These are phyloP conservation scores for Sphagnum fallax DNA, from an alignment of 228 moss, liverwort and hornwort species.

Conservation along the genomic window DNA sequence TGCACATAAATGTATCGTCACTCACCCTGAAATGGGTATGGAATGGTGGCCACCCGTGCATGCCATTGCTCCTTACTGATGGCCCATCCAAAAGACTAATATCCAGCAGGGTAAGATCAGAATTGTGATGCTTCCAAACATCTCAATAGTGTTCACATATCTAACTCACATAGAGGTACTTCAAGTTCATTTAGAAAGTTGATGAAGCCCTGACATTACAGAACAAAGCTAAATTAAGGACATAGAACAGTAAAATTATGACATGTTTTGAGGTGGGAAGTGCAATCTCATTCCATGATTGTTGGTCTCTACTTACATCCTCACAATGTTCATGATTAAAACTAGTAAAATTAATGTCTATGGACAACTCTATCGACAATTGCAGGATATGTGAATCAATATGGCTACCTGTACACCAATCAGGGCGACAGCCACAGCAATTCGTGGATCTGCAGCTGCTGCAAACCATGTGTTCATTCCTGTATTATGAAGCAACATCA, in stretches of 20 bases:
- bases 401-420: slow-evolving; percentile 71
- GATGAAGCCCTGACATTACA: not conserved
- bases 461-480: slow-evolving; percentile 92
- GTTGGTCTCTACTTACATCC: not conserved
- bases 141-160: not conserved
- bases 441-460: slow-evolving; percentile 83
- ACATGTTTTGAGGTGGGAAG: not conserved
- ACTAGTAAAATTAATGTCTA: not conserved
- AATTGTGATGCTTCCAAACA: not conserved
- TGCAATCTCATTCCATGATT: too few species aligned
- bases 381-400: not conserved
- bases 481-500: slow-evolving; percentile 9
- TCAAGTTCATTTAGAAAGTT: not conserved
- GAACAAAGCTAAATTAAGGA: not conserved
- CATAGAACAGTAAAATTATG: not conserved
- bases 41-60: slow-evolving; percentile 64
- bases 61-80: slow-evolving; percentile 67
- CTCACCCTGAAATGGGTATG: slow-evolving; percentile 60
- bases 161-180: not conserved
- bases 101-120: not conserved
- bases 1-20: not conserved
- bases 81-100: slow-evolving; percentile 84
- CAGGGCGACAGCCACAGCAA: slow-evolving; percentile 65
- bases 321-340: not conserved
- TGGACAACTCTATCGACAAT: too few species aligned